Evolutionary conservation across 1,139 yeast species (phyloP).

Genomic region (Yamadazyma triangularis): DNA sequence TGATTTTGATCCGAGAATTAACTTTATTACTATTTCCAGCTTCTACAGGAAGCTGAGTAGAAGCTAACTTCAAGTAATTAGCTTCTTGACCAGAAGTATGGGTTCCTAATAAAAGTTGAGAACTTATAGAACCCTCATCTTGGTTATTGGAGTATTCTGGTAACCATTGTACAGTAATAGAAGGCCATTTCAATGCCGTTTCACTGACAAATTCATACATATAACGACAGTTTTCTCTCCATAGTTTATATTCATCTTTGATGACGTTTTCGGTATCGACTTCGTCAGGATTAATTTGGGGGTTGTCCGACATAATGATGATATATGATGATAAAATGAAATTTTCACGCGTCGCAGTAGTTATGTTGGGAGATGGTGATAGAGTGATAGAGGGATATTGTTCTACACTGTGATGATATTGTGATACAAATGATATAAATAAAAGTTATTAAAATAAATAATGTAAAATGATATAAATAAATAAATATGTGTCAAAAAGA

Average conservation of each 20-base stretch:
- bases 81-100: slow-evolving; percentile 79
- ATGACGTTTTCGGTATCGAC: slow-evolving; percentile 37
- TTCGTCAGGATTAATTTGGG: slow-evolving; percentile 12
- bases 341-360: no score
- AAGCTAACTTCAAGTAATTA: slow-evolving; percentile 73
- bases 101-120: slow-evolving; percentile 68
- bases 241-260: slow-evolving; percentile 68
- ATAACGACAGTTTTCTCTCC: slow-evolving; percentile 75
- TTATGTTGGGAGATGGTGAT: no score
- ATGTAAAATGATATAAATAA: no score
- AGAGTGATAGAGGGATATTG: no score
- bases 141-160: slow-evolving; percentile 37
- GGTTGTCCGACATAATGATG: no score
- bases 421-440: no score
- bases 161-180: slow-evolving; percentile 72
- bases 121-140: slow-evolving; percentile 35
- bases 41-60: slow-evolving; percentile 58
- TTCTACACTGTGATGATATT: no score
- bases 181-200: slow-evolving; percentile 78
- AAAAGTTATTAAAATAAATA: no score
- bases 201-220: slow-evolving; percentile 81
- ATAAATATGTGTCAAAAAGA: no score
- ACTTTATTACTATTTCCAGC: slow-evolving; percentile 21
- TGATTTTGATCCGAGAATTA: slow-evolving; percentile 54
- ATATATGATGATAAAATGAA: no score